phyloP scores from a whole-genome alignment of 192 early-diverging fungal species.

The Entrophospora sp. region DNA sequence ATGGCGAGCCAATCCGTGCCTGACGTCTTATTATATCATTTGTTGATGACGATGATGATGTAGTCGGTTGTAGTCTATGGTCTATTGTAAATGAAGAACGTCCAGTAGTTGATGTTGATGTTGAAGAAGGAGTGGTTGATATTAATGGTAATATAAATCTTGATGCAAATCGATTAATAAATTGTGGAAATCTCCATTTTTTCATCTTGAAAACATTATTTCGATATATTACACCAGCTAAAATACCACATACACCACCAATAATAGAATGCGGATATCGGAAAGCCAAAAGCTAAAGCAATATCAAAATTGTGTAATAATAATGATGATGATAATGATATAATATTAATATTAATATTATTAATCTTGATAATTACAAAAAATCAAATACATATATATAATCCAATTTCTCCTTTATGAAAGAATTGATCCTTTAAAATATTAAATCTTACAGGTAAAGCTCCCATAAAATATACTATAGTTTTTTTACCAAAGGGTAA shows the following conservation, averaged over 20 bases:
- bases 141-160: constrained; percentile 40
- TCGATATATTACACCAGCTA: constrained; percentile 45
- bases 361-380: no score
- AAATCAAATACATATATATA: no score
- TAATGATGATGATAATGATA: background rate
- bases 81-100: constrained; percentile 13
- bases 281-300: constrained; percentile 33
- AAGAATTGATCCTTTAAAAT: no score
- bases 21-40: no score
- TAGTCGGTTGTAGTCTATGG: constrained; percentile 12
- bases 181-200: constrained; percentile 42
- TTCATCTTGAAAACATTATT: constrained; percentile 41
- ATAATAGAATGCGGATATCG: constrained; percentile 36
- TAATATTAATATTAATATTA: background rate
- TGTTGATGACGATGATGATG: no score
- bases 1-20: no score
- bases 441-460: background rate
- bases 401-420: no score
- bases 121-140: constrained; percentile 34
- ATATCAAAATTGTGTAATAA: background rate
- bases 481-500: background rate
- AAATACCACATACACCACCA: constrained; percentile 37
- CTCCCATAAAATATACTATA: background rate
- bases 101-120: constrained; percentile 34
- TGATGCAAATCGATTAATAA: constrained; percentile 25